These are phyloP conservation scores for Dactylellina sp. DNA, from an alignment of 2,329 filamentous ascomycete species.

Conservation along the genomic window DNA sequence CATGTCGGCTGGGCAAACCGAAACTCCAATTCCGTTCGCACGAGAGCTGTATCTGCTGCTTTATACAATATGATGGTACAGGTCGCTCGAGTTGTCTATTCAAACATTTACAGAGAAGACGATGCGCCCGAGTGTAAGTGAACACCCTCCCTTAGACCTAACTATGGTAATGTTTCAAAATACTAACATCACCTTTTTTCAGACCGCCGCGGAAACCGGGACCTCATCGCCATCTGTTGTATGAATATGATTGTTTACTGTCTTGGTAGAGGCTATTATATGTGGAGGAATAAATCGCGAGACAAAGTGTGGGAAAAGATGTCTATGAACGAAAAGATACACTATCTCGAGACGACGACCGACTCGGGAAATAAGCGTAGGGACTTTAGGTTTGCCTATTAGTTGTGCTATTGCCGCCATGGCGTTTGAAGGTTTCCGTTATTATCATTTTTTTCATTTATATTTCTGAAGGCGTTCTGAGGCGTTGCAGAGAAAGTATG, in stretches of 20 bases:
- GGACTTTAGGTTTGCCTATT: constrained; percentile 66
- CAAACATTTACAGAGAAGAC: constrained; percentile 69
- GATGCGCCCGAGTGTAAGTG: constrained; percentile 67
- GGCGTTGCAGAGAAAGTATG: background rate
- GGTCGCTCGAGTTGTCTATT: constrained; percentile 59
- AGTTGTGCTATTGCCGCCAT: constrained; percentile 15
- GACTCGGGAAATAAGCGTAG: constrained; percentile 66
- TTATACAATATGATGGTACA: constrained; percentile 73
- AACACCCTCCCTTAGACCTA: background rate
- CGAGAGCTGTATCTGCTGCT: constrained; percentile 72
- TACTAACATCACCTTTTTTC: background rate
- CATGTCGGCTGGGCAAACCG: constrained; percentile 72
- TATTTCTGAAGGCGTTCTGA: background rate
- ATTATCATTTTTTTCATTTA: background rate
- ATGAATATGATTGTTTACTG: constrained; percentile 68
- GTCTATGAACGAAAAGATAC: constrained; percentile 66
- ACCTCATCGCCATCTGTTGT: constrained; percentile 68
- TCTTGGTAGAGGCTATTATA: constrained; percentile 69
- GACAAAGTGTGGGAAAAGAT: constrained; percentile 68
- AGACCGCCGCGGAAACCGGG: constrained; percentile 69
- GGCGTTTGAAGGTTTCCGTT: background rate
- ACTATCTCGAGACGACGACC: constrained; percentile 67
- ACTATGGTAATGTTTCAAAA: background rate
- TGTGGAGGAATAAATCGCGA: constrained; percentile 67
- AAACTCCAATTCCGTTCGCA: constrained; percentile 73